These are phyloP conservation scores for Diaporthe vexans DNA, from an alignment of 2,329 filamentous ascomycete species.

Conservation along the genomic window DNA sequence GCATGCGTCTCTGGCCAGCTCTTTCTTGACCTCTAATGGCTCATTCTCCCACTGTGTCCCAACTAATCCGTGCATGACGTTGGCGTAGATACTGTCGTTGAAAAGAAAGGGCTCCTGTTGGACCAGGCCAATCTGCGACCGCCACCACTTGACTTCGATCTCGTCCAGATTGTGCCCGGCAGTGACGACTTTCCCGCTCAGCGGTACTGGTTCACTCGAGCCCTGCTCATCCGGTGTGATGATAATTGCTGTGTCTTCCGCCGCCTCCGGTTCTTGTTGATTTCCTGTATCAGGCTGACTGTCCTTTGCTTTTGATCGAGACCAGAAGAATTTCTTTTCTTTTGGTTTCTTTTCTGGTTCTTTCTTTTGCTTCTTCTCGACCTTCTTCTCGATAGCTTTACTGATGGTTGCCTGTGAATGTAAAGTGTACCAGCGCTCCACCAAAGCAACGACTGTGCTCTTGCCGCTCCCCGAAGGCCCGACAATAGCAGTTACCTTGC, in stretches of 20 bases:
- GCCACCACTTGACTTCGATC: constrained; percentile 73
- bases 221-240: constrained; percentile 47
- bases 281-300: constrained; percentile 45
- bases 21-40: constrained; percentile 59
- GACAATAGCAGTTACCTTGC: constrained; percentile 80
- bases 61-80: constrained; percentile 66
- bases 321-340: constrained; percentile 44
- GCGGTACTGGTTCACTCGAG: constrained; percentile 56
- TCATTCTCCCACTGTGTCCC: constrained; percentile 56
- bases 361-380: constrained; percentile 56
- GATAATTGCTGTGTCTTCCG: not conserved
- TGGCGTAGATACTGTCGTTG: constrained; percentile 64
- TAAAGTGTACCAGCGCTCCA: constrained; percentile 80
- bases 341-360: constrained; percentile 49
- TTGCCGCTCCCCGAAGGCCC: constrained; percentile 82
- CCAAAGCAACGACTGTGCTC: constrained; percentile 78
- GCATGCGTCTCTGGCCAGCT: constrained; percentile 74
- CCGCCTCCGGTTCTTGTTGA: constrained; percentile 46
- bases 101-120: constrained; percentile 60
- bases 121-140: constrained; percentile 61
- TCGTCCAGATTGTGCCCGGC: constrained; percentile 65
- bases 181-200: constrained; percentile 37
- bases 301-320: constrained; percentile 40
- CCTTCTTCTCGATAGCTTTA: constrained; percentile 63
- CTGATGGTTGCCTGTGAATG: constrained; percentile 66